Evolutionary conservation across 345 rosid genomes (phyloP).

Genomic region (Brassica carinata): DNA sequence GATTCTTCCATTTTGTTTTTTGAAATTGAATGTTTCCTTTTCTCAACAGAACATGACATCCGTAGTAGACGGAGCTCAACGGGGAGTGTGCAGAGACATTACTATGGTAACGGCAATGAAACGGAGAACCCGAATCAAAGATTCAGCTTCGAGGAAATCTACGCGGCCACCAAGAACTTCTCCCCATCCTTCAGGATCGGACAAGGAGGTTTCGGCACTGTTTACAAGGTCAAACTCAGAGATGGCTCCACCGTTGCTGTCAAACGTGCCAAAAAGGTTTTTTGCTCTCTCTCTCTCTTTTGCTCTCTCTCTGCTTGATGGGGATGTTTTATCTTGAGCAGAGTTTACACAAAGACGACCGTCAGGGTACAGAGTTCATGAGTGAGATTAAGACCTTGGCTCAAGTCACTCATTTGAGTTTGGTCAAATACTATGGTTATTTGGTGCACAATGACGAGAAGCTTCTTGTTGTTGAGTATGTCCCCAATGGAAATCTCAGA

Average conservation of each 20-base stretch:
- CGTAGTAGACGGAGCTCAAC: conserved; percentile 51
- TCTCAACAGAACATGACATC: conserved; percentile 37
- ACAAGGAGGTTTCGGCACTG: conserved; percentile 87
- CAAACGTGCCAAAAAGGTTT: conserved; percentile 90
- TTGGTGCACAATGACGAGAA: conserved; percentile 71
- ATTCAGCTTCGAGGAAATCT: conserved; percentile 69
- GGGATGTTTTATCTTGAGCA: conserved; percentile 35
- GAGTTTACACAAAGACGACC: conserved; percentile 67
- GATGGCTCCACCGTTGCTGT: conserved; percentile 80
- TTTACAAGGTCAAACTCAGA: conserved; percentile 74
- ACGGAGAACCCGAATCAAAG: conserved; percentile 45
- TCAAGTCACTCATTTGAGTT: conserved; percentile 77
- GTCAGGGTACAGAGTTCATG: conserved; percentile 72
- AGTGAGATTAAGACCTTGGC: conserved; percentile 78
- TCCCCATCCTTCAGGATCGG: conserved; percentile 84
- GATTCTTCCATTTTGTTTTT: not conserved
- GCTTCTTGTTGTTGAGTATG: conserved; percentile 76
- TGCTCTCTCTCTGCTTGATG: not conserved
- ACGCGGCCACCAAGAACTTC: conserved; percentile 72
- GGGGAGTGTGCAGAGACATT: conserved; percentile 41
- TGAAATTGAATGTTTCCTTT: not conserved
- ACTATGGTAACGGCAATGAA: conserved; percentile 31
- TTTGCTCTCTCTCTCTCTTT: too few species aligned
- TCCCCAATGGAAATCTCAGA: conserved; percentile 86
- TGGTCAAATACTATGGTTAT: conserved; percentile 78